Evolutionary conservation across 331 rosid genomes (phyloP), one percentile per base, ranked within the genome.

Genomic region (Saraca asoca): DNA sequence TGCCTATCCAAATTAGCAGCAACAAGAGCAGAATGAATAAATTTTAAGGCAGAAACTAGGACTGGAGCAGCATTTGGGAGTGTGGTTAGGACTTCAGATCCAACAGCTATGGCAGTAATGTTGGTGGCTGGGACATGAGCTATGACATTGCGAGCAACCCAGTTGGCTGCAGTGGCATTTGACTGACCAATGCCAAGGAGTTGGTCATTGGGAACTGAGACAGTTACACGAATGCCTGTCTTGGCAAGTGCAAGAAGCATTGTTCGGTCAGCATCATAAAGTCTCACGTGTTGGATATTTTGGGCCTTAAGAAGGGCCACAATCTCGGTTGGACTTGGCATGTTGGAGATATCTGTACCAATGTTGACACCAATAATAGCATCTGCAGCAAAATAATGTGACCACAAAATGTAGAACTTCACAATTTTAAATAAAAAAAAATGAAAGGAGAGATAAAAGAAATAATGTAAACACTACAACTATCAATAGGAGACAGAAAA

Each of bases 141-240:
- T 41, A 91, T 55, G 74, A 91, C 92, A 78, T 91, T 89, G 39
- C 95, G 91, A 54, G 87, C 6, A 71, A 91, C 82, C 98, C 98
- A 91, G 68, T 89, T 91, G 80, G 96, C 98, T 3, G 98, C 96
- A 7, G 98, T 87, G 63, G 95, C 88, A 74, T 91, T 91, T 80
- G 98, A 91, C 79, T 88, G 95, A 44, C 98, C 98, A 52, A 91
- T 91, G 72, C 92, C 98, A 2, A 91, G 89, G 68, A 91, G 72
- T 76, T 89, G 96, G 68, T 91, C 96, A 46, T 91, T 91, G 53
- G 98, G 96, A 58, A 91, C 83, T 9, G 98, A 89, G 68, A 89
- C 77, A 19, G 78, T 81, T 49, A 91, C 98, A 62, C 79, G 80
- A 63, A 87, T 87, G 78, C 96, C 92, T 8, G 96, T 76, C 34